Conservation (phyloP, 148 eudicot species). For the Rhododendron williamsianum region DNA sequence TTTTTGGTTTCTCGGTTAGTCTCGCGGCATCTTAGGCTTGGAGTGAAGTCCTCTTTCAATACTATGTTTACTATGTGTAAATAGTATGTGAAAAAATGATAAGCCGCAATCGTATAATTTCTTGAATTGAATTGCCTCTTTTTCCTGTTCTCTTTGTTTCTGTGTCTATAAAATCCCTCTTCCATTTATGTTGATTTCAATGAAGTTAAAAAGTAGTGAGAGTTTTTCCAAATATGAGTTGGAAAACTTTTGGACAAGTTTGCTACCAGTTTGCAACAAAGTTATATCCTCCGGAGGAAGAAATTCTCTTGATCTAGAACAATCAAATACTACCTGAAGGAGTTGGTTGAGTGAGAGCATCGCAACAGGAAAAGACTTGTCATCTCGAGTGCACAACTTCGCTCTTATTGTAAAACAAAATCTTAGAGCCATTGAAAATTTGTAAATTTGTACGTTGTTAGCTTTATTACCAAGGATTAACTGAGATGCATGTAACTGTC, state of each 20-base stretch:
- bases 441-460: background rate
- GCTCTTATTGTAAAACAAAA: background rate
- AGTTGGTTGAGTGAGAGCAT: background rate
- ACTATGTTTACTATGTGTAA: background rate
- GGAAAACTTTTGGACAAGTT: background rate
- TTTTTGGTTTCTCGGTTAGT: background rate
- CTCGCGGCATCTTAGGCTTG: background rate
- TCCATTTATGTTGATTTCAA: background rate
- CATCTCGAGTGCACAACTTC: background rate
- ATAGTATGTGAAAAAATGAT: background rate
- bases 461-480: background rate
- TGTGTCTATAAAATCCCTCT: background rate
- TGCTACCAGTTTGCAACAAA: background rate
- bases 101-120: background rate
- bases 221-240: background rate
- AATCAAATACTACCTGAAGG: background rate
- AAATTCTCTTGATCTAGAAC: background rate
- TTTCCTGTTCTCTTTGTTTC: background rate
- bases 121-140: background rate
- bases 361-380: background rate
- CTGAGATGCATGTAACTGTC: background rate
- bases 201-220: background rate
- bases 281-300: background rate
- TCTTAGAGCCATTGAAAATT: background rate
- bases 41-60: background rate